Evolutionary conservation across 345 rosid genomes (phyloP), one percentile per base, ranked within the genome.

Genomic region (Lepidium didymum): DNA sequence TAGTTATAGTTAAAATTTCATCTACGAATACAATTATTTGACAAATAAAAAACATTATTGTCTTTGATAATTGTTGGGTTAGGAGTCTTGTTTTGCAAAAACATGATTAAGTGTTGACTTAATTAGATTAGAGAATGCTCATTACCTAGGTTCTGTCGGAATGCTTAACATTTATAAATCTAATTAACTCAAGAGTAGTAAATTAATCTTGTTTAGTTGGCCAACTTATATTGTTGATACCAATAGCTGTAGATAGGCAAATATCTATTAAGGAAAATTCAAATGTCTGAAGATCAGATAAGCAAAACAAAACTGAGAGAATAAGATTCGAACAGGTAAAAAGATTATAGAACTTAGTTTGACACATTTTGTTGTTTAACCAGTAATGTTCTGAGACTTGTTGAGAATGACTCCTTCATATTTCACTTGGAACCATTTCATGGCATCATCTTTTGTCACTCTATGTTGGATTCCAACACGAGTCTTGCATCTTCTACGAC

Each of bases 391-490:
- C 57, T 81, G 85, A 41, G 85, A 76, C 75, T 78, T 80, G 79
- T 81, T 82, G 54, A 85, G 85, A 70, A 85, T 85, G 47, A 85
- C 83, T 45, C 87, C 89, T 70, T 85, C 89, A 5, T 85, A 82
- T 50, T 82, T 85, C 16, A 82, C 85, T 55, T 79, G 85, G 59
- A 85, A 82, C 89, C 89, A 85, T 12, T 82, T 85, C 89, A 85
- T 82, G 2, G 89, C 83, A 61, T 82, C 86, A 37, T 84, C 88
- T 73, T 80, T 82, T 0, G 88, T 84, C 13, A 84, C 83, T 52
- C 86, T 72, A 13, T 84, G 87, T 8, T 82, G 82, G 38, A 85
- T 85, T 8, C 89, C 89, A 70, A 82, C 87, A 44, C 83, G 81
- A 1, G 87, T 37, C 78, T 82, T 81, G 82, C 87, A 83, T 14